Evolutionary conservation across 345 rosid genomes (phyloP).

Genomic region (Euphorbia lathyris): DNA sequence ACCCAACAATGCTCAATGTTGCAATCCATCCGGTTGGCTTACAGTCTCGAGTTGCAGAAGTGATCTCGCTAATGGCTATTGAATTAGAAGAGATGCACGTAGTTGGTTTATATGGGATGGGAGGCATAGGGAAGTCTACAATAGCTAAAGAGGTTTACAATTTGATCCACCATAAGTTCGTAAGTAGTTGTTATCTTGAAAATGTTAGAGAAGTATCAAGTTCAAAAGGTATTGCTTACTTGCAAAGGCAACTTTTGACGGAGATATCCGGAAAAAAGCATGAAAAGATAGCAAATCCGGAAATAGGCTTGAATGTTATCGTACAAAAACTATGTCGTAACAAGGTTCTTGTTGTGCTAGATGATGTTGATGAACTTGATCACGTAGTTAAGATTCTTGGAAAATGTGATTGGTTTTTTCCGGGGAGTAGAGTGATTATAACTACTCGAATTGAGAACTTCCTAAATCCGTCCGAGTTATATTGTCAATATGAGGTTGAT

Average conservation of each 20-base stretch:
- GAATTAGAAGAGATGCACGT: constrained; percentile 1
- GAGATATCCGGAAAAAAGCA: constrained; percentile 3
- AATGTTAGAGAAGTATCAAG: constrained; percentile 11
- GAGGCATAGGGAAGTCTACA: constrained; percentile 23
- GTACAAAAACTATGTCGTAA: neutral
- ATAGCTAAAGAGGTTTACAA: constrained; percentile 19
- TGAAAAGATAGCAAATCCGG: constrained; percentile 7
- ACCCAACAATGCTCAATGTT: neutral
- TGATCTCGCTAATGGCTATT: neutral
- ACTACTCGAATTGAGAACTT: constrained; percentile 20
- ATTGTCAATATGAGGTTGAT: constrained; percentile 6
- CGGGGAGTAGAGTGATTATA: constrained; percentile 23
- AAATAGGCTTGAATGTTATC: neutral
- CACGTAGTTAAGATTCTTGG: constrained; percentile 4
- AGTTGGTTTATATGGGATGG: constrained; percentile 28
- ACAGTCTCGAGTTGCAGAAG: neutral
- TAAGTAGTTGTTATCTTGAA: constrained; percentile 20
- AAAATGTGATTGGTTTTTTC: constrained; percentile 8
- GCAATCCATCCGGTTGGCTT: constrained; percentile 11
- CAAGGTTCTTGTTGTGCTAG: constrained; percentile 13
- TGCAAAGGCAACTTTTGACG: constrained; percentile 19
- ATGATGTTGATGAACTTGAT: constrained; percentile 11
- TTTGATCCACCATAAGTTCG: constrained; percentile 6
- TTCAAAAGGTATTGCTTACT: constrained; percentile 8
- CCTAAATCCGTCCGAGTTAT: neutral